Conservation (phyloP, 148 eudicot genomes). For the Vaccinium vitisidaea region DNA sequence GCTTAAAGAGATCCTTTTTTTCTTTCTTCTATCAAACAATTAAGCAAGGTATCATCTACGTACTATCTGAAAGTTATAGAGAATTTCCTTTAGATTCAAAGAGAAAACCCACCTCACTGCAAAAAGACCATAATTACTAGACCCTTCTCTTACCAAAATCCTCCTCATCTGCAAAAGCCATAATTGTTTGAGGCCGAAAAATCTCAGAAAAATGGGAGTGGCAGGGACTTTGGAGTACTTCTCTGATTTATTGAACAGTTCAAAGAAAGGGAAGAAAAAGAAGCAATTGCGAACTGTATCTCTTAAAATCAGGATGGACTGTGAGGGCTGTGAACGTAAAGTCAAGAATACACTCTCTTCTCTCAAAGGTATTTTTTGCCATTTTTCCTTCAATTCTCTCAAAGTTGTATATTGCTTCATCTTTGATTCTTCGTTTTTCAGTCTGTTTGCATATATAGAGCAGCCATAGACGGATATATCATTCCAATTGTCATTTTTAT, state of each 20-base stretch:
- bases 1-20: neutral
- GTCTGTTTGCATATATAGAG: neutral
- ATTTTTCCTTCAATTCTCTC: neutral
- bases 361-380: conserved; percentile 46
- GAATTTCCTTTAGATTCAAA: neutral
- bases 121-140: no score
- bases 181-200: no score
- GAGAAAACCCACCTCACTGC: neutral
- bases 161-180: no score
- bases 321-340: conserved; percentile 67
- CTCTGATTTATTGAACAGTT: conserved; percentile 39
- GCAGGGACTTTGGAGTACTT: conserved; percentile 64
- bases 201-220: conserved; percentile 46
- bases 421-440: neutral
- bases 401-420: neutral
- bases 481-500: no score
- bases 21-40: neutral
- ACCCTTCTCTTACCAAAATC: no score
- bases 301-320: conserved; percentile 68
- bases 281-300: conserved; percentile 49
- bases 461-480: neutral
- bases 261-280: conserved; percentile 42
- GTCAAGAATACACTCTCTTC: conserved; percentile 59
- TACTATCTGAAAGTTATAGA: neutral
- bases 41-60: neutral